Conservation (phyloP, 768 basidiomycete genomes). For the Dacryopinax spathularia region DNA sequence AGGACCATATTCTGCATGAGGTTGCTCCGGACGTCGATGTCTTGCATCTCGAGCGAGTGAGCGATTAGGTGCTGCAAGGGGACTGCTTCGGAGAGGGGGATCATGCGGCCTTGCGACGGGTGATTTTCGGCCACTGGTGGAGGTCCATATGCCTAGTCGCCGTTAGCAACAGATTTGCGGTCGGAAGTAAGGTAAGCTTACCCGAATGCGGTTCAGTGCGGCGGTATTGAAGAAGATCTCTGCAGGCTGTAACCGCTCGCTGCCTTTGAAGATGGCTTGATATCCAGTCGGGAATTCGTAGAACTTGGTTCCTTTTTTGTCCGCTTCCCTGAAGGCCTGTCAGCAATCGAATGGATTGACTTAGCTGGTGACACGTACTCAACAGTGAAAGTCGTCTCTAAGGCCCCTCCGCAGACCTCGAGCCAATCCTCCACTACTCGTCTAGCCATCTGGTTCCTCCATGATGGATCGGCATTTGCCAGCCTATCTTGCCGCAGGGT, state of each 20-base stretch:
- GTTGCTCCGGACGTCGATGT: constrained; percentile 80
- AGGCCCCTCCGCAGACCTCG: constrained; percentile 72
- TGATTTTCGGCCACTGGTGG: constrained; percentile 39
- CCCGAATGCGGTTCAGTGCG: constrained; percentile 15
- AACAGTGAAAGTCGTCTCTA: constrained; percentile 79
- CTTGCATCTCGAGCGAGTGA: constrained; percentile 68
- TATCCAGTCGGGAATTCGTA: constrained; percentile 97
- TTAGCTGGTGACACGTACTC: constrained; percentile 36
- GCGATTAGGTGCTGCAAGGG: constrained; percentile 61
- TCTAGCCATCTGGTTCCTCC: constrained; percentile 64
- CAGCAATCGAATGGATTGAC: neutral
- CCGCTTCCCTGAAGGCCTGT: constrained; percentile 45
- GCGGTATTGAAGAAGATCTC: constrained; percentile 81
- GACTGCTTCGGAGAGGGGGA: constrained; percentile 3
- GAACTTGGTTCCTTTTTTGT: constrained; percentile 34
- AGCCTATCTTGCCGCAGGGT: constrained; percentile 61
- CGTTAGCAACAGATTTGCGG: neutral
- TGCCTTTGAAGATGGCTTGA: constrained; percentile 56
- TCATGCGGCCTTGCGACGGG: constrained; percentile 40
- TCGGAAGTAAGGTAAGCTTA: constrained; percentile 7
- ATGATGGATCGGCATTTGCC: constrained; percentile 59
- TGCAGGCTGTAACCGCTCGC: constrained; percentile 68
- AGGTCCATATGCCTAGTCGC: neutral
- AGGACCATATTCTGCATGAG: constrained; percentile 88
- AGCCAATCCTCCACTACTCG: constrained; percentile 90